These are phyloP conservation scores for Paraglomus occultum DNA, from an alignment of 192 early-diverging fungal species.

Conservation along the genomic window DNA sequence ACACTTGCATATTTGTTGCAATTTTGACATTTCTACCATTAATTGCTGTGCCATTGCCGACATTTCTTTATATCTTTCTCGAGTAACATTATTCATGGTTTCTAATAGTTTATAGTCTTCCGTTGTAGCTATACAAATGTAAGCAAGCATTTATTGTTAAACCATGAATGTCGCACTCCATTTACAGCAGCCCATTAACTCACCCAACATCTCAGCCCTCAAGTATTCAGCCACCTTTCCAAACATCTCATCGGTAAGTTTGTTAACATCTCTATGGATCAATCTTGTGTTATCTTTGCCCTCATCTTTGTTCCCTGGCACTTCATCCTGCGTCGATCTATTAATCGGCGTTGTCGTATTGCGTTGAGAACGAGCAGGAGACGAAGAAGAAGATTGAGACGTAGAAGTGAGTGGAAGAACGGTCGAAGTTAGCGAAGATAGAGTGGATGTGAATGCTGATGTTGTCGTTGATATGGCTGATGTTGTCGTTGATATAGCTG, in stretches of 20 bases:
- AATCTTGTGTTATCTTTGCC: not conserved
- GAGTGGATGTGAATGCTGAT: constrained; percentile 19
- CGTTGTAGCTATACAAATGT: constrained; percentile 31
- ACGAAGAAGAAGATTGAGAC: not conserved
- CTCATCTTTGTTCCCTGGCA: not conserved
- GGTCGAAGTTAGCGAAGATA: constrained; percentile 17
- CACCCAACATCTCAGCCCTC: constrained; percentile 41
- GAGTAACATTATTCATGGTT: constrained; percentile 41
- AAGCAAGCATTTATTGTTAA: not conserved
- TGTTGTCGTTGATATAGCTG: not conserved
- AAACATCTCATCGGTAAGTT: constrained; percentile 45
- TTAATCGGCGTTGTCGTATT: not conserved
- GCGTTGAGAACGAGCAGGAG: not conserved
- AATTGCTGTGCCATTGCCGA: constrained; percentile 42
- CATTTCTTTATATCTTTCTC: constrained; percentile 42
- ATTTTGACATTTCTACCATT: constrained; percentile 42
- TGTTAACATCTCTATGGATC: constrained; percentile 37
- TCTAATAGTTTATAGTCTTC: constrained; percentile 46
- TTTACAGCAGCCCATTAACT: no score
- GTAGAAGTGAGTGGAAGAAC: constrained; percentile 11
- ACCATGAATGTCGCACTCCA: not conserved
- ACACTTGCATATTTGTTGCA: constrained; percentile 40
- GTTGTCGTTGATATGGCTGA: constrained; percentile 6
- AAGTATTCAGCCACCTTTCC: constrained; percentile 40
- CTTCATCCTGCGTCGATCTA: not conserved